phyloP scores from a whole-genome alignment of 176 grass and related monocot genomes.

The Paspalum notatum region DNA sequence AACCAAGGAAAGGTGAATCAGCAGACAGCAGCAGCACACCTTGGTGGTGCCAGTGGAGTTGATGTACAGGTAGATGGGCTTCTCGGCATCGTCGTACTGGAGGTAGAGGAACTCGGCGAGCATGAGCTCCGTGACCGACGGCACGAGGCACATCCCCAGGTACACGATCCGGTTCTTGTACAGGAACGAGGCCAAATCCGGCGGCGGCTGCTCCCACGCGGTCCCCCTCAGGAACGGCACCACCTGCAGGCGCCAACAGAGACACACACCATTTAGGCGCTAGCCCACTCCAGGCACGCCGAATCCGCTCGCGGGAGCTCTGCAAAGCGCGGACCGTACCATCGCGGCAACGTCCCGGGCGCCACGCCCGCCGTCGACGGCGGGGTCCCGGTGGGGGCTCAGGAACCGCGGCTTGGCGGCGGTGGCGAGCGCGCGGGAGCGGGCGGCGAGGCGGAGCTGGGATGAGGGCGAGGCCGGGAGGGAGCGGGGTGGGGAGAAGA shows the following conservation, averaged over 20 bases:
- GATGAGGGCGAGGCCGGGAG: conserved; percentile 19
- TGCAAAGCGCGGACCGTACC: conserved; percentile 2
- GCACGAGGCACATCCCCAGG: conserved; percentile 84
- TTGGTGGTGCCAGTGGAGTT: conserved; percentile 92
- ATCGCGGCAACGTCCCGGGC: conserved; percentile 47
- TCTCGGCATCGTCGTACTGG: conserved; percentile 75
- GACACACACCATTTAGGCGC: background rate
- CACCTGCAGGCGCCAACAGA: conserved; percentile 42
- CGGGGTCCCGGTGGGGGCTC: conserved; percentile 39
- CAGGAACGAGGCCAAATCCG: conserved; percentile 77
- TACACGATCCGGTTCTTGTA: conserved; percentile 93
- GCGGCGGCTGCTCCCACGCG: conserved; percentile 64
- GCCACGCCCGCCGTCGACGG: conserved; percentile 17
- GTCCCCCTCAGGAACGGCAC: conserved; percentile 78
- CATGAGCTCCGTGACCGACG: conserved; percentile 76
- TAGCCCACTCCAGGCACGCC: background rate
- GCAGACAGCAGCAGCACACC: conserved; percentile 28
- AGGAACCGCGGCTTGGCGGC: conserved; percentile 41
- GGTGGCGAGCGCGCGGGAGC: conserved; percentile 13
- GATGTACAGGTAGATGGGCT: conserved; percentile 93
- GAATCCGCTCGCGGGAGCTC: background rate
- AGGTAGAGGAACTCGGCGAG: conserved; percentile 84
- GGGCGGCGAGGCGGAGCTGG: conserved; percentile 43
- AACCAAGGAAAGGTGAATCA: conserved; percentile 17
- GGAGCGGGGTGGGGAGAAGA: conserved; percentile 36